Evolutionary conservation across 2,329 filamentous ascomycete genomes (phyloP), one percentile per base, ranked within the genome.

Genomic region (Alternaria triticimaculans): DNA sequence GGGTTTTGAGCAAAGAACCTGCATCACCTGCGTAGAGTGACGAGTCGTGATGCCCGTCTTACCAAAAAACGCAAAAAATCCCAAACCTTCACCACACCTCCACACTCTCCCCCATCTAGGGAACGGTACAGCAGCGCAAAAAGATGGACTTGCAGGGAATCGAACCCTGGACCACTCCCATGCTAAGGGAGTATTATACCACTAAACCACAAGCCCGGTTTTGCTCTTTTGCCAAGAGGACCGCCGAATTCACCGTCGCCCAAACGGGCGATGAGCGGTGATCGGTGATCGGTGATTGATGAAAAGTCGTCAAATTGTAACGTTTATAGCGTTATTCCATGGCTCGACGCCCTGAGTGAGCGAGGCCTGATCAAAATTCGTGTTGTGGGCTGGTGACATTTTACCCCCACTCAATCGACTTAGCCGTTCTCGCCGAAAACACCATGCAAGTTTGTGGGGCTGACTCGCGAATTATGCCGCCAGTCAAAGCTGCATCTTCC

Each of bases 171-270:
- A 67, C 64, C 64, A 65, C 64, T 67, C 64, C 62, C 64, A 67
- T 67, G 66, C 66, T 69, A 67, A 69, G 66, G 62, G 64, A 67
- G 62, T 67, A 67, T 69, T 63, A 67, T 69, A 67, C 66, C 66
- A 69, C 66, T 69, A 69, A 67, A 69, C 66, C 66, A 69, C 66
- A 60, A 69, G 66, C 66, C 66, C 66, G 48, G 26, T 15, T 55
- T 5, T 18, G 51, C 54, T 55, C 11, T 28, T 33, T 2, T 11
- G 14, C 14, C 21, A 28, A n/a, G 37, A 41, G 37, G 9, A 41
- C n/a, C 4, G 37, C 15, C 4, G 37, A 11, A 11, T 41, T 41
- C 37, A 41, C 37, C 37, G n/a, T 10, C 37, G 37, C 37, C 37
- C 37, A 41, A 11, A 41, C 8, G 37, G 37, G 37, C 33, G 33